Evolutionary conservation across 73 alveolate species (phyloP), one percentile per base, ranked within the genome.

Genomic region (Symbiodinium pilosum): DNA sequence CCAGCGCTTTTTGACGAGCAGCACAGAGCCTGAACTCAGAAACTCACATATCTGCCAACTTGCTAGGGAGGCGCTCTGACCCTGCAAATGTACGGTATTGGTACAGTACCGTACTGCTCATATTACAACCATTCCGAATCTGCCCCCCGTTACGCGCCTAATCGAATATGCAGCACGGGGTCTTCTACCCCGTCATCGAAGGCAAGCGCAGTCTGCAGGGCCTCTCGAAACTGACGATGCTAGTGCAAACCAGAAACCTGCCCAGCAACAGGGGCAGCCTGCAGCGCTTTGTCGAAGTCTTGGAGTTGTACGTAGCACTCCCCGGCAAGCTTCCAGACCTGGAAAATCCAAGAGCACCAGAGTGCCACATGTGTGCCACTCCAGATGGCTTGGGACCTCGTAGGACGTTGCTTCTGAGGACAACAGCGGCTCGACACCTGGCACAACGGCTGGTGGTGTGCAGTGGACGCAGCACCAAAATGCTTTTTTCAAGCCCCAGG

Each of bases 221-320:
- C 94, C 94, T 87, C 8, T 64, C 14, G 81, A 64, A 0, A 8
- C 3, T 24, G 73, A 9, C 73, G 30, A 11, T 3, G 20, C 73
- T n/a, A 54, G 73, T 24, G 34, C 34, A 54, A 54, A 6, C n/a
- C 1, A 51, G 4, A 12, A 54, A 30, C 2, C 20, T 5, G 26
- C 3, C 26, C 32, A 26, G 26, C 20, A 16, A 26, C 73, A 26
- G 24, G 73, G 20, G 20, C 26, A 1, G 84, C 94, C 94, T 87
- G 94, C 81, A 87, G 85, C 16, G 94, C 94, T 87, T 87, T 54
- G 94, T 87, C 94, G 64, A 87, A 87, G 94, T 87, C 94, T 44
- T 87, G 94, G 69, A 87, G 39, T 44, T 87, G 94, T 36, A 87
- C 43, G 64, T 87, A 87, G 94, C 94, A 87, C 43, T 87, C 94